These are phyloP conservation scores for Auriscalpium vulgare DNA, from an alignment of 768 basidiomycete species.

Conservation along the genomic window DNA sequence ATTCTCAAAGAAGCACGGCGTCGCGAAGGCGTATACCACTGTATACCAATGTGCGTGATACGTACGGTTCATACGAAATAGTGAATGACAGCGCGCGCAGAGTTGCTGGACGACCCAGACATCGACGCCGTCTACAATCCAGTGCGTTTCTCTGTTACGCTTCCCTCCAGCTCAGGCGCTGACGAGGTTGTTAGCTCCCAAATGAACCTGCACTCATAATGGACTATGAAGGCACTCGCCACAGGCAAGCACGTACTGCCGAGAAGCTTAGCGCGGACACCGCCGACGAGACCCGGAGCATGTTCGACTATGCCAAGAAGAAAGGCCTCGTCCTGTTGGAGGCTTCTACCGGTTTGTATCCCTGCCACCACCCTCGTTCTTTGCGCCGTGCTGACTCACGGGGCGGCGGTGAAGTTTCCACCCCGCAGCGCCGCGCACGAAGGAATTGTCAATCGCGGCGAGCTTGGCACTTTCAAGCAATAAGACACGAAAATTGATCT, in stretches of 20 bases:
- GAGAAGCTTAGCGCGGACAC: constrained; percentile 53
- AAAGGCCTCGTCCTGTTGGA: constrained; percentile 50
- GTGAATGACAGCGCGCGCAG: constrained; percentile 17
- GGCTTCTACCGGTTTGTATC: constrained; percentile 43
- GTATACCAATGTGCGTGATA: constrained; percentile 42
- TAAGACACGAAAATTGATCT: constrained; percentile 35
- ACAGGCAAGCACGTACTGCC: constrained; percentile 56
- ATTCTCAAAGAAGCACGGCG: constrained; percentile 46
- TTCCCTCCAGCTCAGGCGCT: background rate
- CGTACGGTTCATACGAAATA: too few species aligned
- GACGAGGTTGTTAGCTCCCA: constrained; percentile 32
- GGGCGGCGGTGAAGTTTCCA: constrained; percentile 39
- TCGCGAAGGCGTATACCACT: constrained; percentile 39
- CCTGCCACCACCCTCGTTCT: background rate
- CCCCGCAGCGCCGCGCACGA: constrained; percentile 47
- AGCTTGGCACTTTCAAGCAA: constrained; percentile 43
- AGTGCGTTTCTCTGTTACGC: constrained; percentile 20
- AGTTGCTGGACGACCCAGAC: constrained; percentile 42
- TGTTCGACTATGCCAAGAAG: constrained; percentile 41
- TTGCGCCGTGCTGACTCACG: background rate
- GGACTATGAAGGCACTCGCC: constrained; percentile 54
- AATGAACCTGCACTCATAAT: constrained; percentile 56
- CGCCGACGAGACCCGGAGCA: constrained; percentile 41
- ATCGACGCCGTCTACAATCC: constrained; percentile 54
- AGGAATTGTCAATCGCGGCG: constrained; percentile 46